phyloP scores from a whole-genome alignment of 1,139 yeast species.

The Pichiaceae sp. region DNA sequence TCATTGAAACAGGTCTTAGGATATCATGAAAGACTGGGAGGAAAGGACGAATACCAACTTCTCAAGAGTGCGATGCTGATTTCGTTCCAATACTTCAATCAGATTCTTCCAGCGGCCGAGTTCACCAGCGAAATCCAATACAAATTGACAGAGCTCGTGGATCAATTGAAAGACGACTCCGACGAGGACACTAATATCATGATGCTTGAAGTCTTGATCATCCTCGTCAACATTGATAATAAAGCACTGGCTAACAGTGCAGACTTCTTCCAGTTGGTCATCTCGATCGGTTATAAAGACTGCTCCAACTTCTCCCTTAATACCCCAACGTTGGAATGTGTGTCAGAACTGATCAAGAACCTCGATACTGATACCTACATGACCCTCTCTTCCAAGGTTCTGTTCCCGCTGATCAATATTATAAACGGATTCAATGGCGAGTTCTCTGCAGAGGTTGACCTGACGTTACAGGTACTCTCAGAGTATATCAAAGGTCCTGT shows the following conservation, averaged over 20 bases:
- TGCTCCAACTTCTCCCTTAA: constrained; percentile 58
- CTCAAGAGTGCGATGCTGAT: constrained; percentile 41
- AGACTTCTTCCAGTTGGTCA: constrained; percentile 43
- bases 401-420: constrained; percentile 40
- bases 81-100: constrained; percentile 45
- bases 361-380: constrained; percentile 39
- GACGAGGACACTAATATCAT: constrained; percentile 79
- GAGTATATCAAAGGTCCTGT: constrained; percentile 39
- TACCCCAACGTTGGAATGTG: constrained; percentile 53
- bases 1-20: constrained; percentile 29
- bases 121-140: constrained; percentile 26
- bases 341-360: constrained; percentile 47
- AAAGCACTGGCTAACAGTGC: constrained; percentile 29
- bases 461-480: constrained; percentile 61
- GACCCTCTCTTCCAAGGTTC: constrained; percentile 40
- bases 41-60: constrained; percentile 17
- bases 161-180: constrained; percentile 48
- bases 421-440: constrained; percentile 28
- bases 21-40: constrained; percentile 16
- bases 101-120: constrained; percentile 28
- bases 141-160: constrained; percentile 29
- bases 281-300: constrained; percentile 62
- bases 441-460: constrained; percentile 51
- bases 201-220: constrained; percentile 61
- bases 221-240: constrained; percentile 41